Conservation (phyloP, 352 stramenopile genomes). For the Pythium brassicae region DNA sequence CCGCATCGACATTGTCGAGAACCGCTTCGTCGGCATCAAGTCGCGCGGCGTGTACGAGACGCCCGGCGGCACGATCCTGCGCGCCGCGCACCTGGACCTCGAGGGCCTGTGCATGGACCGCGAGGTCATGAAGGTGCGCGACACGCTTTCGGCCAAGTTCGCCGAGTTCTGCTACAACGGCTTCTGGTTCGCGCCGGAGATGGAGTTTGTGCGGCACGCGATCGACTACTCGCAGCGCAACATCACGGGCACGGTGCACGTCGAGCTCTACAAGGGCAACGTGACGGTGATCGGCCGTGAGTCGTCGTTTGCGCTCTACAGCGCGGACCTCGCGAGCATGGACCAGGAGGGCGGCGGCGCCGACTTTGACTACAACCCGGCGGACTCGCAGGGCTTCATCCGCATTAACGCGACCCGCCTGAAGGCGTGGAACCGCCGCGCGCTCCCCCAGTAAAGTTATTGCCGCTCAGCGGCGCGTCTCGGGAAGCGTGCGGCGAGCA, state of each 20-base stretch:
- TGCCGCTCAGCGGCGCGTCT: neutral
- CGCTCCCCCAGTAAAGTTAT: constrained; percentile 41
- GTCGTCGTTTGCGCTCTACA: constrained; percentile 95
- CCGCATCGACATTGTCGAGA: constrained; percentile 99
- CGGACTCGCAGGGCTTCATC: constrained; percentile 98
- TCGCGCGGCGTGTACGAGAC: constrained; percentile 99
- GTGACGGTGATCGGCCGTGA: constrained; percentile 91
- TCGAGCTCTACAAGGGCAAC: constrained; percentile 99
- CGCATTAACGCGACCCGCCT: constrained; percentile 97
- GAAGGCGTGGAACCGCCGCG: constrained; percentile 88
- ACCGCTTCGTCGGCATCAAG: constrained; percentile 99
- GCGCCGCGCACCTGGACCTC: constrained; percentile 86
- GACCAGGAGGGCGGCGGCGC: constrained; percentile 96
- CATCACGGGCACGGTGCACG: constrained; percentile 91
- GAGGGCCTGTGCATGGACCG: constrained; percentile 97
- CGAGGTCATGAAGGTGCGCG: constrained; percentile 93
- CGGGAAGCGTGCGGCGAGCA: too few species aligned
- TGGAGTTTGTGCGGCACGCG: constrained; percentile 96
- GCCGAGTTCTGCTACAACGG: constrained; percentile 98
- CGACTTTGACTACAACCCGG: constrained; percentile 97
- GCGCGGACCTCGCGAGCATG: constrained; percentile 97
- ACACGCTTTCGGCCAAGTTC: constrained; percentile 94
- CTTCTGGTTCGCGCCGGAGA: constrained; percentile 99
- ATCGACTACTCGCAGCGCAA: constrained; percentile 95
- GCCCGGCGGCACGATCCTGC: constrained; percentile 92